A percentile compares a stretch with the other conserved stretches of the same genome.
Evolutionary conservation across 192 early-diverging fungal genomes (phyloP).

Genomic region (Chytriomyces confervae): DNA sequence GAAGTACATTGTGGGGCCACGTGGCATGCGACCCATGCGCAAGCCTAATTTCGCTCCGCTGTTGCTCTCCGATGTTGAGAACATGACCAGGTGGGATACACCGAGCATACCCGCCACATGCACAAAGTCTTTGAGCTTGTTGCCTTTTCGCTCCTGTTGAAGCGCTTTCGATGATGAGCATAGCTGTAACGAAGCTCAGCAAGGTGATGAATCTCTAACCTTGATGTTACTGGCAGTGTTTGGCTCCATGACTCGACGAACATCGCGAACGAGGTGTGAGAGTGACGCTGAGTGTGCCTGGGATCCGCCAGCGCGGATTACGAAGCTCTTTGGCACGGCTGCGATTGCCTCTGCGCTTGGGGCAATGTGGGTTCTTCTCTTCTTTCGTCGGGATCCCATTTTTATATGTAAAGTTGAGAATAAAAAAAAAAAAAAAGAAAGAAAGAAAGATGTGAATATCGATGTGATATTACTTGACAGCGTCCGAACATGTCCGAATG

Average conservation of each 20-base stretch:
- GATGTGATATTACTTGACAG: too few species aligned
- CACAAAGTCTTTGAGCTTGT: constrained; percentile 93
- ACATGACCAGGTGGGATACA: constrained; percentile 87
- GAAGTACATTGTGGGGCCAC: constrained; percentile 93
- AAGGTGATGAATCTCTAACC: constrained; percentile 23
- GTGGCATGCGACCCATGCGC: constrained; percentile 82
- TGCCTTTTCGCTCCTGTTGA: constrained; percentile 81
- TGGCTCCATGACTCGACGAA: constrained; percentile 91
- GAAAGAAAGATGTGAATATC: not conserved
- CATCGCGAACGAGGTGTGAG: constrained; percentile 77
- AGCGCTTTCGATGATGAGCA: not conserved
- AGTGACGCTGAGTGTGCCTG: constrained; percentile 57
- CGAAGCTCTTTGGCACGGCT: constrained; percentile 82
- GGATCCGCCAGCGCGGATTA: constrained; percentile 86
- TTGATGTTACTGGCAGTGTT: constrained; percentile 88
- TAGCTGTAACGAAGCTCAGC: not conserved
- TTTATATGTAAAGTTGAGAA: constrained; percentile 1
- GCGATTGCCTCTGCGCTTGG: constrained; percentile 41
- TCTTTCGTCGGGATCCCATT: constrained; percentile 43
- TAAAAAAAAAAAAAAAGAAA: constrained; percentile 22
- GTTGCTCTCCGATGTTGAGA: constrained; percentile 79
- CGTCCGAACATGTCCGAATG: too few species aligned
- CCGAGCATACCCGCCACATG: constrained; percentile 81
- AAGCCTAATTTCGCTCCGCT: constrained; percentile 67
- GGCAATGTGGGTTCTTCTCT: constrained; percentile 61